Evolutionary conservation across 208 protist species (phyloP).

Genomic region (Leishmania tarentolae): DNA sequence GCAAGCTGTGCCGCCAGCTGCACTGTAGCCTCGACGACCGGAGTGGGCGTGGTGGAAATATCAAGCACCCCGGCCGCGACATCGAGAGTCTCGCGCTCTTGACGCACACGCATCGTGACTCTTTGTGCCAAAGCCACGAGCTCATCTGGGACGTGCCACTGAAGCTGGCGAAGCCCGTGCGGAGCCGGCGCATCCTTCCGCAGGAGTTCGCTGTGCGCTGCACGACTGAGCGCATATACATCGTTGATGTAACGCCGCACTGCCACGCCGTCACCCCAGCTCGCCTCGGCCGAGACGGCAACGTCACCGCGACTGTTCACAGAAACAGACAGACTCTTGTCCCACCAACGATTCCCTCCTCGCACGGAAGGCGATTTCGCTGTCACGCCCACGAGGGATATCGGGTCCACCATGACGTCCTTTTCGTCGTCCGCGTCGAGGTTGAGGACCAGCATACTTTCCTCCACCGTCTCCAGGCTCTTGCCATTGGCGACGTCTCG

Average conservation of each 20-base stretch:
- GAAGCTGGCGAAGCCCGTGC: constrained; percentile 45
- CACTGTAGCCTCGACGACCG: constrained; percentile 13
- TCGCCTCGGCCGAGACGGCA: constrained; percentile 74
- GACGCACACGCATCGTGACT: constrained; percentile 31
- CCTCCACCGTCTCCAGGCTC: constrained; percentile 71
- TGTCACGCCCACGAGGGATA: constrained; percentile 33
- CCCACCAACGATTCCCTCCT: constrained; percentile 82
- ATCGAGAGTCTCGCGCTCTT: constrained; percentile 55
- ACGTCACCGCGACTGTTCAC: constrained; percentile 58
- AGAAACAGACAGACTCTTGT: constrained; percentile 87
- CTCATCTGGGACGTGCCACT: constrained; percentile 52
- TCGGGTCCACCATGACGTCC: constrained; percentile 36
- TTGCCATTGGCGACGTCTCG: constrained; percentile 57
- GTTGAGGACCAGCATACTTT: constrained; percentile 84
- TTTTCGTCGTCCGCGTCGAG: constrained; percentile 66
- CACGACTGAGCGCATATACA: constrained; percentile 62
- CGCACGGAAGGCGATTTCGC: constrained; percentile 40
- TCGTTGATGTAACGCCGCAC: constrained; percentile 75
- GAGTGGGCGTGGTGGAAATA: constrained; percentile 1
- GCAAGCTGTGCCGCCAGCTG: constrained; percentile 65
- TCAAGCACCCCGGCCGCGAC: constrained; percentile 42
- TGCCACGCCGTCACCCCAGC: constrained; percentile 71
- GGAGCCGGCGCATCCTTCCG: constrained; percentile 31
- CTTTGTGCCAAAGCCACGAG: constrained; percentile 36
- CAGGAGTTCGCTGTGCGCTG: constrained; percentile 27